These are phyloP conservation scores for Talaromyces wortmannii DNA, from an alignment of 495 filamentous ascomycete genomes.

Conservation along the genomic window DNA sequence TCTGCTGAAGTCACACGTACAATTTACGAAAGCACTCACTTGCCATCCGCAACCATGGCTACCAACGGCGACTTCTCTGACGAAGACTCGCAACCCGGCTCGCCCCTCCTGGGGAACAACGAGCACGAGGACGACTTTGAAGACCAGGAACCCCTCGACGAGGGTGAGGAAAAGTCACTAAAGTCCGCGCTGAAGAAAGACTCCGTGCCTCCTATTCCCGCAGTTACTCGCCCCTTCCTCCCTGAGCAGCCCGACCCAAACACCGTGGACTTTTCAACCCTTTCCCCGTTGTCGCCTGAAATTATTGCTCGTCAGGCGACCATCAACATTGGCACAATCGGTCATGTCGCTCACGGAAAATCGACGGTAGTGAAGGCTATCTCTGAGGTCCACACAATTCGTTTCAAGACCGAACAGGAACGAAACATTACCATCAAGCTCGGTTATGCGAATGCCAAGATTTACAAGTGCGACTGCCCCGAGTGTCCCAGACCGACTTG, in stretches of 20 bases:
- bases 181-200: constrained; percentile 63
- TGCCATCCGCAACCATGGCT: constrained; percentile 45
- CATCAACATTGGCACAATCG: constrained; percentile 98
- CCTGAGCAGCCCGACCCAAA: constrained; percentile 88
- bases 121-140: constrained; percentile 46
- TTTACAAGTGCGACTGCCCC: constrained; percentile 94
- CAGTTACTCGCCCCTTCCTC: constrained; percentile 52
- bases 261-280: constrained; percentile 66
- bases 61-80: constrained; percentile 59
- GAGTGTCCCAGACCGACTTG: constrained; percentile 91
- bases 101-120: constrained; percentile 49
- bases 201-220: constrained; percentile 31
- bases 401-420: constrained; percentile 99
- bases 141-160: constrained; percentile 43
- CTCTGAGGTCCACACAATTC: constrained; percentile 95
- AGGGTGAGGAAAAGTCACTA: constrained; percentile 34
- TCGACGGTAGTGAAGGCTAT: constrained; percentile 98
- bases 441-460: constrained; percentile 98
- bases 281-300: constrained; percentile 86
- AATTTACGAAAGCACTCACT: neutral
- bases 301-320: constrained; percentile 97
- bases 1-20: constrained; percentile 4
- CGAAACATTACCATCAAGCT: constrained; percentile 99
- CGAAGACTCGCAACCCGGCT: constrained; percentile 52
- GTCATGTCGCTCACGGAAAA: constrained; percentile 97